Evolutionary conservation across 2,329 filamentous ascomycete genomes (phyloP).

Genomic region (Diaporthe sp.): DNA sequence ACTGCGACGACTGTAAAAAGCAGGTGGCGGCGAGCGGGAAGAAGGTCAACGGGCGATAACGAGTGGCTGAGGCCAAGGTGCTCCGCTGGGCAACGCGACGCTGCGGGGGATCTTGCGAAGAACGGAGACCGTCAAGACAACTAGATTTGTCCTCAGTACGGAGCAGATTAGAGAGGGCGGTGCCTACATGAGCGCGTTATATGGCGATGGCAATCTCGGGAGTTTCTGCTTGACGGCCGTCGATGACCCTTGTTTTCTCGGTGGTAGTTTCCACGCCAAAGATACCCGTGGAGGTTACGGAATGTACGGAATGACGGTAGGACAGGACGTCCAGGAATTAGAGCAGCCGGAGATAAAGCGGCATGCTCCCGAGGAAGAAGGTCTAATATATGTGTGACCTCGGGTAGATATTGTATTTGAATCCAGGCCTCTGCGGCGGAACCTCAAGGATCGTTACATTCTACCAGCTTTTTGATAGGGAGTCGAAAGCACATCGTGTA

Average conservation of each 20-base stretch:
- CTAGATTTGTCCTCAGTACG: not conserved
- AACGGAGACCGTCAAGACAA: not conserved
- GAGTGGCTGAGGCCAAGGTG: not conserved
- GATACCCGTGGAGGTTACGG: conserved; percentile 34
- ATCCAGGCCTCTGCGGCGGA: conserved; percentile 15
- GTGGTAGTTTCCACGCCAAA: not conserved
- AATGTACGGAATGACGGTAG: conserved; percentile 7
- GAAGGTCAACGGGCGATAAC: conserved; percentile 63
- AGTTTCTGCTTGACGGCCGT: not conserved
- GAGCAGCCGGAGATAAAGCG: not conserved
- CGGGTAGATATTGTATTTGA: not conserved
- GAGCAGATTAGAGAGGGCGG: not conserved
- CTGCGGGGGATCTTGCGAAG: not conserved
- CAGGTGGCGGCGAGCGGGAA: conserved; percentile 70
- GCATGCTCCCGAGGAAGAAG: not conserved
- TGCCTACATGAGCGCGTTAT: not conserved
- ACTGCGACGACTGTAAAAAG: conserved; percentile 83
- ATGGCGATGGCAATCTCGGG: not conserved
- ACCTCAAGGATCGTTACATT: not conserved
- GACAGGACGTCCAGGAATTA: conserved; percentile 10
- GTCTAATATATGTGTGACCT: not conserved
- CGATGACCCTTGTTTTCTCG: not conserved
- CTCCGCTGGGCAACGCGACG: not conserved
- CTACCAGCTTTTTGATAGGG: not conserved
- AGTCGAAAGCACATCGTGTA: not conserved